Conservation (phyloP, 345 rosid species). For the Gossypium australe region DNA sequence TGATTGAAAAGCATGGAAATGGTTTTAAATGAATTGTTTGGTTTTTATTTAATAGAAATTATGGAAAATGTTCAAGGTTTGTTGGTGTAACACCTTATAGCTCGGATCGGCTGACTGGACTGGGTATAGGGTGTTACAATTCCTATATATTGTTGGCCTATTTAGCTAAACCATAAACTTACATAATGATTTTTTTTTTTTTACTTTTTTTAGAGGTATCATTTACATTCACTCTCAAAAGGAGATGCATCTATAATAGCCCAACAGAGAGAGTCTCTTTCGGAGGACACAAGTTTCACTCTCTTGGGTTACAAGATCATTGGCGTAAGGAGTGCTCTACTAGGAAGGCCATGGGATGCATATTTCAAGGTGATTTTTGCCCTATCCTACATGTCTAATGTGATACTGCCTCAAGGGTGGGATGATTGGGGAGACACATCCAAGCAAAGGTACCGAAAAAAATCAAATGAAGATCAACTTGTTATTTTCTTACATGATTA, state of each 20-base stretch:
- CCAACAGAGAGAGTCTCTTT: constrained; percentile 4
- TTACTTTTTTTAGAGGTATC: background rate
- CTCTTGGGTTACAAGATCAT: constrained; percentile 14
- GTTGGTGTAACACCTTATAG: too few species aligned
- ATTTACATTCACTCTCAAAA: background rate
- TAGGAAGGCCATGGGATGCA: constrained; percentile 15
- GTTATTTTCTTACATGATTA: background rate
- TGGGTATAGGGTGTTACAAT: background rate
- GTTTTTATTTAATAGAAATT: too few species aligned
- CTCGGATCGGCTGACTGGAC: too few species aligned
- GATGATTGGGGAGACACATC: constrained; percentile 11
- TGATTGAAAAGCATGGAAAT: too few species aligned
- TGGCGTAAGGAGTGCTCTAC: background rate
- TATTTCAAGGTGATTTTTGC: constrained; percentile 15
- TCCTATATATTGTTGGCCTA: background rate
- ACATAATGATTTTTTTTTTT: background rate
- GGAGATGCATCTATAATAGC: background rate
- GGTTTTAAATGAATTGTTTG: too few species aligned
- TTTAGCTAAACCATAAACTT: background rate
- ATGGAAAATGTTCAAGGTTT: too few species aligned
- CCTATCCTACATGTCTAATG: constrained; percentile 10
- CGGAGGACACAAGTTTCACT: background rate
- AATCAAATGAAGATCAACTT: background rate
- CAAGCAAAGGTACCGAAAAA: background rate
- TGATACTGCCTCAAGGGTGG: constrained; percentile 7